Base-by-base conservation (phyloP, 208 protist genomes). In the Vickermania spadyakhi region DNA sequence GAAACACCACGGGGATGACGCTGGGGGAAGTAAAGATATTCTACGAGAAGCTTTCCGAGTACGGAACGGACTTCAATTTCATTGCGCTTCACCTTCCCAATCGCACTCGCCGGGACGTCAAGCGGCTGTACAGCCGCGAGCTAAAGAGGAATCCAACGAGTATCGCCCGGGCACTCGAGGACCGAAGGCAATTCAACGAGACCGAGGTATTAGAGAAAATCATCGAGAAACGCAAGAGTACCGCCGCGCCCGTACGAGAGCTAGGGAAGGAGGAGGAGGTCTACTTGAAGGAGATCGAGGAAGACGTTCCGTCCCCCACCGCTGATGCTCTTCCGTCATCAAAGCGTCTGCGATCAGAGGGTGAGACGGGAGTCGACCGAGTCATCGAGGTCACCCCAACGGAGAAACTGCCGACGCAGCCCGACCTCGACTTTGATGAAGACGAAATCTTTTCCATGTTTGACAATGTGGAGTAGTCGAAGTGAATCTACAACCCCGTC, bases 11-110 rank as follows among this genome's bases (percentile, higher is more conserved):
- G 7, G 79, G 83, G 42, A 95, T 85, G 84, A 91, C 66, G 26
- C 79, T 89, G 26, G 81, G 73, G 14, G 88, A 96, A 50, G 61
- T 89, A 4, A 59, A 63, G 13, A 68, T 68, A 42, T 94, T 96
- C 62, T 96, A 91, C 63, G 63, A 75, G 53, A 77, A 73, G 5
- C 83, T 96, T 45, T 86, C 79, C 23, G 84, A 95, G 68, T 94
- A 81, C 71, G 91, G 91, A 51, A 91, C 86, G 0, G 86, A 96
- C 72, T 96, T 96, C 58, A 78, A 73, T 31, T 79, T 83, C 41
- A 93, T 96, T 45, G 73, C 84, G 5, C 67, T 91, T 3, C 65
- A 94, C 45, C 91, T 89, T 65, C 71, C 77, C 0, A 67, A 68
- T 0, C 73, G 77, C 30, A 72, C 63, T 3, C 77, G 88, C 23